Evolutionary conservation across 2,329 filamentous ascomycete species (phyloP), one percentile per base, ranked within the genome.

Genomic region (Pseudogymnoascus sp.): DNA sequence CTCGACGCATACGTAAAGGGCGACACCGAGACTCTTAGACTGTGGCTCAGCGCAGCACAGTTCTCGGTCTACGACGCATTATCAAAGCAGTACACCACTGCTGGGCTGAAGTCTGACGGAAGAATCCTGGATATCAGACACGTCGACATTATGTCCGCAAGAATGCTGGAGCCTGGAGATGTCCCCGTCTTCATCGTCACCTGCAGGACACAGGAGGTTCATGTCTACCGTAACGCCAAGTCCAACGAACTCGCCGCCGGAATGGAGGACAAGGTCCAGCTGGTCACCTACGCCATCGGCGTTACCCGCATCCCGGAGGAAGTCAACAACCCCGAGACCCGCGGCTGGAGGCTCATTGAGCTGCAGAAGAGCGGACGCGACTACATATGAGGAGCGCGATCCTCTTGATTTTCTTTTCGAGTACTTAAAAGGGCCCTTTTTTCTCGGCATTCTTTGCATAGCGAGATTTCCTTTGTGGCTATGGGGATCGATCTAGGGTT

Each of bases 261-360:
- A 47, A 97, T 97, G 92, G 95, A 99, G 77, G 95, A 99, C 78
- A 96, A 93, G 79, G 95, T 99, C 23, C 95, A 99, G 78, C 87
- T 96, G 69, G 95, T 99, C 69, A 97, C 95, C 1, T 99, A 99
- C 73, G 95, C 93, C 67, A 97, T 99, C 70, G 95, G 95, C 71
- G 89, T 99, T 65, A 99, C 95, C 3, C 83, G 95, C 68, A 87
- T 96, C 65, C 88, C 95, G 1, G 95, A 99, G 74, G 95, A 99
- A 70, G 93, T 97, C 69, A 93, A 88, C 80, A 97, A 99, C 76
- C 90, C 92, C 1, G 95, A 99, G 79, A 99, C 95, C 10, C 85
- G 93, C 73, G 95, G 95, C 33, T 99, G 95, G 95, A 88, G 93
- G 72, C 80, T 99, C 76, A 97, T 99, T 74, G 95, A 99, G 80